Evolutionary conservation across 495 filamentous ascomycete genomes (phyloP), one percentile per base, ranked within the genome.

Genomic region (Parathielavia hyrcaniae): DNA sequence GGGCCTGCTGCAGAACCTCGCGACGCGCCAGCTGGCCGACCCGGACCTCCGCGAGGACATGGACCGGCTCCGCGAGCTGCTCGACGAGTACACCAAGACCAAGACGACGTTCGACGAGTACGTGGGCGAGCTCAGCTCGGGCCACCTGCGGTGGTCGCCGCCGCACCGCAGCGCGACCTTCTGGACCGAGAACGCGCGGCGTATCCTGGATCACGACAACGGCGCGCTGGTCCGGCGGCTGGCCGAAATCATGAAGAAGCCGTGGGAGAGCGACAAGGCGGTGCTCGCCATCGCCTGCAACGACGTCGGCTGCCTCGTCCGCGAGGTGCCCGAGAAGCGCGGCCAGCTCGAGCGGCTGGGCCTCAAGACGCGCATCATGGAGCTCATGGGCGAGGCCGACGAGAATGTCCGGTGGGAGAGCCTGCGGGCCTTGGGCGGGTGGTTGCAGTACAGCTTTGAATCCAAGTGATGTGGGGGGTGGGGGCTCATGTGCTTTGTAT

Each of bases 81-180:
- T 97, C 73, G 90, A 95, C 22, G 91, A 93, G 49, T 97, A 97
- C 71, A 92, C 91, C 61, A 90, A 89, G 69, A 93, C 89, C 39
- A 95, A 97, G 75, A 98, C 95, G 6, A 98, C 92, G 0, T 95
- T 98, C 63, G 92, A 96, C 72, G 86, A 95, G 68, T 98, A 98
- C 70, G 87, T 90, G 13, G 86, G 87, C 44, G 93, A 98, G 73
- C 76, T 98, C 36, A 82, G 88, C 50, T 84, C 88, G 5, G 92
- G 93, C 38, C 91, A 95, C 69, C 80, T 98, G 41, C 85, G 90
- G 64, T 98, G 93, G 93, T 92, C 88, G 10, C 95, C 93, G 38
- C 92, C 95, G 4, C 93, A 98, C 69, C 88, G 90, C 63, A 91
- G 88, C 73, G 78, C 83, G 17, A 80, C 82, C 17, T 98, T 98